Base-by-base conservation (phyloP, 2,329 filamentous ascomycete species). In the Fusarium oligoseptatum region DNA sequence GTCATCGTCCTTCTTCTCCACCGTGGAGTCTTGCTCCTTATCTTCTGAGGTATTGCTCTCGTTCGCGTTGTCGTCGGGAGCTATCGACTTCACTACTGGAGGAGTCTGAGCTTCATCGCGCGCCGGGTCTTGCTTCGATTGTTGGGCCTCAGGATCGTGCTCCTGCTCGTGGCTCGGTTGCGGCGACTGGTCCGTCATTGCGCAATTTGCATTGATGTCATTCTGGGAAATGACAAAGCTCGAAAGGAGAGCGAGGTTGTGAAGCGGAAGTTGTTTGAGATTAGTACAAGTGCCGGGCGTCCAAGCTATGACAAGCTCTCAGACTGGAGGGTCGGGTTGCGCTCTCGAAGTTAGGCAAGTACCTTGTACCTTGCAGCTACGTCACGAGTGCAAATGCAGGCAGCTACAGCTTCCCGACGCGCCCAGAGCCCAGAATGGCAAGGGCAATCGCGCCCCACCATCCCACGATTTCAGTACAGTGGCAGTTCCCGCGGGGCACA, bases 181-280 rank as follows among this genome's bases (percentile, higher is more conserved):
- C 75, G 83, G 81, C 80, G 82, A 80, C 79, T 79, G 80, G 77
- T 85, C 82, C 80, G 84, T 86, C 85, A 86, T 86, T 82, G 80
- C 77, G 73, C 70, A 70, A 67, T 73, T 61, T 50, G 70, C 67
- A 73, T 73, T 75, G 74, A 66, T 77, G 67, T 79, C 81, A 82
- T 82, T 67, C 77, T 82, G 79, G 65, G 75, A 70, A 65, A 65
- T 32, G 64, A 68, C 15, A 55, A 56, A 37, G 70, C 71, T 55
- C 66, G 65, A 52, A 41, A 60, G 62, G 62, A 70, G 37, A 76
- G 68, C 36, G 58, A 64, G 64, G 57, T 58, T 39, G 48, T 55
- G 32, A 50, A 41, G 36, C 68, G 64, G 60, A 64, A 71, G 73
- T 62, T 69, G 67, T 61, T 64, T 50, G 57, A 39, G 66, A 17